Base-by-base conservation (phyloP, 179 eudicot species). In the Camellia oleifera region DNA sequence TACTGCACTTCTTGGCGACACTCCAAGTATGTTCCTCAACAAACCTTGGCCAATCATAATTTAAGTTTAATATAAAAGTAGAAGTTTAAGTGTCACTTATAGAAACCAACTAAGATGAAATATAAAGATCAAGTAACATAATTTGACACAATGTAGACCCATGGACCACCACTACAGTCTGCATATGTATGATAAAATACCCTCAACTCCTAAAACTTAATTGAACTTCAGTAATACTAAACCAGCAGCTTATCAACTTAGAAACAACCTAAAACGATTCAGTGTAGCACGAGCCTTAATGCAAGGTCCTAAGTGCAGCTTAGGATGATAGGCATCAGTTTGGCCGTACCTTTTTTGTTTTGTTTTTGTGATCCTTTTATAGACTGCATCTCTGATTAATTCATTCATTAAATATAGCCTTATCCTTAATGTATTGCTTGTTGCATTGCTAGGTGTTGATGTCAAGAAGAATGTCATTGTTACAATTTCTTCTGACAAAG, bases 1-100 rank as follows among this genome's bases (percentile, higher is more conserved):
- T 84, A 94, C 97, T 75, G 99, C 98, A 57, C 98, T 96, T 78
- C 98, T 96, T 79, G 99, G 99, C 58, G 99, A 96, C 82, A 83
- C 87, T 77, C 98, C 99, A 65, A 92, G 99, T 96, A 91, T 77
- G 96, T 81, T 77, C 66, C 45, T n/a, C 68, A 69, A 60, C 46
- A 52, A 66, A 26, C 52, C 61, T 48, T 71, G 0, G 7, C 46
- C 44, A n/a, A 32, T 50, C 71, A 62, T 14, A 20, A 32, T 32
- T 32, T 32, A 32, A 32, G 40, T 32, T 32, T 32, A 32, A 32
- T 32, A 32, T 32, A 32, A 32, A 32, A 32, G 40, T 32, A 32
- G 40, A 32, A 32, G 40, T 32, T 32, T 32, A 32, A 32, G 40
- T 32, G 40, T 32, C 40, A 32, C 40, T 32, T 32, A 32, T 32